Evolutionary conservation across 352 stramenopile genomes (phyloP), one percentile per base, ranked within the genome.

Genomic region (Aphanomyces cochlioides): DNA sequence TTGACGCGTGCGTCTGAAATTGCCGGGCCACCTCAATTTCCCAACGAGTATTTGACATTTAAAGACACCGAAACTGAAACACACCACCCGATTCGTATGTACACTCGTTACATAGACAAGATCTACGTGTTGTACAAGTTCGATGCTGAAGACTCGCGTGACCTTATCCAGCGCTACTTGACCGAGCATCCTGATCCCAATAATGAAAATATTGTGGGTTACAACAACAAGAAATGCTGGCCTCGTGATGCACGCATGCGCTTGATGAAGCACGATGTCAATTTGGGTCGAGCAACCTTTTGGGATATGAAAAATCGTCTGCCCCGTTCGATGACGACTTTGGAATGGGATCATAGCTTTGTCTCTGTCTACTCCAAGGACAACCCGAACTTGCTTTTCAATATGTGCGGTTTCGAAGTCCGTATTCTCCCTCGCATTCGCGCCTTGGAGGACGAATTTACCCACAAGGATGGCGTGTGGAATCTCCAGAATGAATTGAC

Each of bases 171-270:
- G 80, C 87, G 97, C 2, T 99, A 98, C 77, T 81, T 99, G 65
- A 99, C 98, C 12, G 98, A 99, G 77, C 96, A 99, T 74, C 98
- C 98, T 21, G 98, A 99, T 79, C 98, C 98, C 10, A 99, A 99
- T 82, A 99, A 99, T 79, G 97, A 99, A 74, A 99, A 99, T 74
- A 94, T 99, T 48, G 97, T 99, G 40, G 97, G 98, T 1, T 99
- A 99, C 84, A 98, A 98, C 75, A 99, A 99, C 84, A 99, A 99
- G 78, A 99, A 99, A 76, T 99, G 98, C 77, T 99, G 98, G 98
- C 97, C 98, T 37, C 89, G 98, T 57, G 98, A 99, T 78, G 97
- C 96, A 43, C 90, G 98, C 43, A 99, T 99, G 98, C 90, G 98
- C 19, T 78, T 99, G 66, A 98, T 99, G 83, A 99, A 99, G 79